Evolutionary conservation across 352 stramenopile genomes (phyloP), one percentile per base, ranked within the genome.

Genomic region (Pythium apleroticum): DNA sequence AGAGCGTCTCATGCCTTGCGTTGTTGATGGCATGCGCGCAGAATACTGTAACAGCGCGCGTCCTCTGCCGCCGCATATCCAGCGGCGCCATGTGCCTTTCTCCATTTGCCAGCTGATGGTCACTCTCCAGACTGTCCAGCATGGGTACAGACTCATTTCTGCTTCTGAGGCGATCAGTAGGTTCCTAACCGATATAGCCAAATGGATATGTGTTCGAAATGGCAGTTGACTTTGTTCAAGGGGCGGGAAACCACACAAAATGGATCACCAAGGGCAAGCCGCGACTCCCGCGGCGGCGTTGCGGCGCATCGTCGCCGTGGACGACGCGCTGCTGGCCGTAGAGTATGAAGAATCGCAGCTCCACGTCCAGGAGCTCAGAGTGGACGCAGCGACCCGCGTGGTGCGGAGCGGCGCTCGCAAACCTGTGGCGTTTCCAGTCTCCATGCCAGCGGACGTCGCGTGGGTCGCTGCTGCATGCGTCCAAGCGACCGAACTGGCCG

Each of bases 241-340:
- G n/a, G 45, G 54, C 63, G 63, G 63, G 52, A 71, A 71, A 71
- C 20, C 8, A 20, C n/a, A 12, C 33, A 48, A 35, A 17, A 68
- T 68, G 61, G 54, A 62, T 53, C 61, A 35, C 9, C 20, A 15
- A 9, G 7, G 15, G 17, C 49, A 24, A 19, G 6, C 31, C 37
- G 24, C 53, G 53, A 22, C 41, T 25, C 41, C 11, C 19, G 41
- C 25, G 54, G 56, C 63, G 63, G 12, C 56, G 56, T 46, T 49
- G 19, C 64, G 55, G 63, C 49, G 63, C 56, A 41, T 71, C 45
- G 27, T 56, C 20, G 17, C n/a, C 27, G 65, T 55, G 20, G 65
- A 71, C 30, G 58, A 56, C 19, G 24, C 41, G 52, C 57, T 66
- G 15, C 43, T 66, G 43, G 65, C 46, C 20, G 14, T 71, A 5